phyloP scores from a whole-genome alignment of 2,329 filamentous ascomycete species.

The Clonostachys byssicola region DNA sequence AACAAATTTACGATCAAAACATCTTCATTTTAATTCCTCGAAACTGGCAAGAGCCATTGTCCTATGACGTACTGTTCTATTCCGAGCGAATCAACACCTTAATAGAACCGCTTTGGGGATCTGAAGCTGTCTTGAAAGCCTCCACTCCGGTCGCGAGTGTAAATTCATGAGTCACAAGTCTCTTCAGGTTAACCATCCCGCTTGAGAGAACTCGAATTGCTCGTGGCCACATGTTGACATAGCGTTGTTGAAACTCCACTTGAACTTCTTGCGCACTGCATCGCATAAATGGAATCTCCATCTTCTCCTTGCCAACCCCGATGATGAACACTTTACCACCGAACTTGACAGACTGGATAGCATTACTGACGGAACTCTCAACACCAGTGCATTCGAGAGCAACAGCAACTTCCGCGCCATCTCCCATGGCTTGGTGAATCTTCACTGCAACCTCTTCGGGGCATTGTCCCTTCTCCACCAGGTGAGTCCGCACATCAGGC shows the following conservation, averaged over 20 bases:
- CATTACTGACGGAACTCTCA: slow-evolving; percentile 58
- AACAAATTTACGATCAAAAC: too few species aligned
- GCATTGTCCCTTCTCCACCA: background rate
- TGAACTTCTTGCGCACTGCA: slow-evolving; percentile 89
- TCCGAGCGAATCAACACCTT: slow-evolving; percentile 77
- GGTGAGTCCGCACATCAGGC: slow-evolving; percentile 2
- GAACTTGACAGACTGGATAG: slow-evolving; percentile 49
- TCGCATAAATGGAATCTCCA: slow-evolving; percentile 77
- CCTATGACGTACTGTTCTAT: too few species aligned
- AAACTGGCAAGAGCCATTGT: too few species aligned
- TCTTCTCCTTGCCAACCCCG: slow-evolving; percentile 72
- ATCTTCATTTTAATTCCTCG: too few species aligned
- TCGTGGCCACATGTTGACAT: slow-evolving; percentile 92
- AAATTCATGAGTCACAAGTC: slow-evolving; percentile 88
- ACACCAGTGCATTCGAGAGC: slow-evolving; percentile 65
- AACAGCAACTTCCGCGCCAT: slow-evolving; percentile 54
- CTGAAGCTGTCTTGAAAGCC: slow-evolving; percentile 83
- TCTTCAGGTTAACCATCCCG: slow-evolving; percentile 75
- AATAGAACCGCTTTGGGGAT: slow-evolving; percentile 91
- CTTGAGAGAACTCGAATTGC: slow-evolving; percentile 85
- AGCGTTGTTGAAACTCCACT: slow-evolving; percentile 94
- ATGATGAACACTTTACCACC: slow-evolving; percentile 61
- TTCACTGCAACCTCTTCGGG: background rate
- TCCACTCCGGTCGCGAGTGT: slow-evolving; percentile 80
- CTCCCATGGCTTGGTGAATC: slow-evolving; percentile 37